Evolutionary conservation across 164 flowering plant genomes (phyloP).

Genomic region (Vitis cinerea): DNA sequence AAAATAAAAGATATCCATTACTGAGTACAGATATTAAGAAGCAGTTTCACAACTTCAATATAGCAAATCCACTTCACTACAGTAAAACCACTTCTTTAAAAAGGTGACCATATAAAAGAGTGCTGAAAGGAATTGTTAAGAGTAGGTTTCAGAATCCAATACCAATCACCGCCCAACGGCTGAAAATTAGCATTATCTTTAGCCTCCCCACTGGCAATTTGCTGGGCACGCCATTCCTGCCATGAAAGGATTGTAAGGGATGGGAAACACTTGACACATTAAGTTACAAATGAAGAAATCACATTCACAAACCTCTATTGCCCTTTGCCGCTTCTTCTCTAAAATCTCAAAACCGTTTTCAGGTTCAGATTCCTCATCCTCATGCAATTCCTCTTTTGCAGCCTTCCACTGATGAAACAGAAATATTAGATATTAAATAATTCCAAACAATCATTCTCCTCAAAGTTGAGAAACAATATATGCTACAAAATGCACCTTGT

Average conservation of each 20-base stretch:
- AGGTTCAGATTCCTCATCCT: conserved; percentile 82
- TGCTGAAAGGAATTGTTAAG: background rate
- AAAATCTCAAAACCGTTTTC: conserved; percentile 62
- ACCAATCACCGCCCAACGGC: conserved; percentile 98
- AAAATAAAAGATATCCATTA: too few relatives aligned
- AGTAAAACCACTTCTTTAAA: too few relatives aligned
- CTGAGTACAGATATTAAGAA: too few relatives aligned
- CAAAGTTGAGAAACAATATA: background rate
- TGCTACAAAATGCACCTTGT: conserved; percentile 57
- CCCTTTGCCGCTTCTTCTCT: conserved; percentile 81
- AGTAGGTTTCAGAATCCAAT: conserved; percentile 15
- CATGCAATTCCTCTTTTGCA: conserved; percentile 90
- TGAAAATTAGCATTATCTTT: conserved; percentile 96
- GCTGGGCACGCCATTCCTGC: conserved; percentile 89
- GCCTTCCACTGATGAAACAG: conserved; percentile 83
- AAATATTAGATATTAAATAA: background rate
- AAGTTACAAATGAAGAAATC: background rate
- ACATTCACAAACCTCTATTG: conserved; percentile 68
- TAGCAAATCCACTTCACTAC: too few relatives aligned
- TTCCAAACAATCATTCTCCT: background rate
- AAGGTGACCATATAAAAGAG: background rate
- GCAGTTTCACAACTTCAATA: too few relatives aligned
- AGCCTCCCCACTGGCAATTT: conserved; percentile 93
- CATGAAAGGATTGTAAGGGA: conserved; percentile 15
- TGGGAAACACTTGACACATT: background rate